Evolutionary conservation across 2,329 filamentous ascomycete genomes (phyloP).

Genomic region (Apiospora aurea): DNA sequence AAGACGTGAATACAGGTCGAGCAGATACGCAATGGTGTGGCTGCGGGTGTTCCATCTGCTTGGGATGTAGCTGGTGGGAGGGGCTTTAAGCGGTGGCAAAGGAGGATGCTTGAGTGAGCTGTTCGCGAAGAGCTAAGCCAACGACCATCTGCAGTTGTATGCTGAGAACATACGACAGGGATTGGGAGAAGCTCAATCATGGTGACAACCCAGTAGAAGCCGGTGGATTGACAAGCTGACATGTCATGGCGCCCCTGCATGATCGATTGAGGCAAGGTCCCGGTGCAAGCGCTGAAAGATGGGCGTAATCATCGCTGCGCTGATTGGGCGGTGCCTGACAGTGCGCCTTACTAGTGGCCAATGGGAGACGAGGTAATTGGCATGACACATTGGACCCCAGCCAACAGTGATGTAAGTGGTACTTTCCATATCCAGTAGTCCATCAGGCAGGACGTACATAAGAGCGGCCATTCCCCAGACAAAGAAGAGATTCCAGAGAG

Average conservation of each 20-base stretch:
- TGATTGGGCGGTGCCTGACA: conserved; percentile 7
- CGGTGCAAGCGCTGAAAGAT: neutral
- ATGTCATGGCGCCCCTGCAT: neutral
- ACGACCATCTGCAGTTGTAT: neutral
- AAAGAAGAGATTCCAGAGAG: neutral
- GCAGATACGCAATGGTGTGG: neutral
- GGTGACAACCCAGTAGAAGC: neutral
- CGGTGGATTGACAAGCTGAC: neutral
- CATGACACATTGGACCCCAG: conserved; percentile 17
- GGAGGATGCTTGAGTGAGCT: neutral
- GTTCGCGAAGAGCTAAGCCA: neutral
- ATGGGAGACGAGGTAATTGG: conserved; percentile 10
- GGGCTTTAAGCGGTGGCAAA: neutral
- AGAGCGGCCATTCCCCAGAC: neutral
- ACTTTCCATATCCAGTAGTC: conserved; percentile 22
- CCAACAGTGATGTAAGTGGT: conserved; percentile 22
- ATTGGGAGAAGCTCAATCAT: neutral
- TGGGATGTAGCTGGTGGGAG: neutral
- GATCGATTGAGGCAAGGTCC: neutral
- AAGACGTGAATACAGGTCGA: neutral
- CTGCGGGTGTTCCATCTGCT: neutral
- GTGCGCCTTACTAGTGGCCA: neutral
- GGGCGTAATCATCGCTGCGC: conserved; percentile 7
- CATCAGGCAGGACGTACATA: neutral
- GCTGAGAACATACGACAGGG: neutral